phyloP scores from a whole-genome alignment of 2,329 filamentous ascomycete genomes.

The Sporothrix curviconia region DNA sequence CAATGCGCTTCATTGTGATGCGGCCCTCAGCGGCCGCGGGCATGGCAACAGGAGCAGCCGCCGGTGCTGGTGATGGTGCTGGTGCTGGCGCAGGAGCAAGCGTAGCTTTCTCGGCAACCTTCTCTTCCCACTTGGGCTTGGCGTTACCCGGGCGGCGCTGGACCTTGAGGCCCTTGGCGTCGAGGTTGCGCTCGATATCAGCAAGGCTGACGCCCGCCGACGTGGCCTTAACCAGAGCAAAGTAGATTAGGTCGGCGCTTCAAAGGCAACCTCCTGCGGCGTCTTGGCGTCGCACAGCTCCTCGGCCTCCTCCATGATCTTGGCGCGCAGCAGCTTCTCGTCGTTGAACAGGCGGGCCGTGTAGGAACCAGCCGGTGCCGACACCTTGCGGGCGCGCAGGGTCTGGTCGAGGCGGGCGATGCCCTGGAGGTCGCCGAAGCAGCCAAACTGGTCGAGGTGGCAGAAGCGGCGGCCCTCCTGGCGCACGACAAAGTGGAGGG shows the following conservation, averaged over 20 bases:
- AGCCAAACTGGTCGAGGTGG: constrained; percentile 83
- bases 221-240: constrained; percentile 84
- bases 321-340: constrained; percentile 79
- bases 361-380: constrained; percentile 84
- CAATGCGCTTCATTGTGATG: constrained; percentile 78
- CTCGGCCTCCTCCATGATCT: constrained; percentile 97
- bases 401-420: constrained; percentile 83
- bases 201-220: constrained; percentile 76
- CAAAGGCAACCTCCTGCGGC: constrained; percentile 68
- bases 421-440: constrained; percentile 79
- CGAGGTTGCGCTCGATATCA: constrained; percentile 86
- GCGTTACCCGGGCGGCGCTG: constrained; percentile 90
- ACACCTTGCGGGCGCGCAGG: constrained; percentile 69
- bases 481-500: constrained; percentile 79
- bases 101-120: constrained; percentile 47
- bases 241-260: constrained; percentile 93
- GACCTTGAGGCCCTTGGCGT: constrained; percentile 91
- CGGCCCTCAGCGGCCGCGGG: constrained; percentile 32
- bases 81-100: too few species aligned
- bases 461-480: constrained; percentile 90
- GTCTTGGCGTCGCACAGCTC: constrained; percentile 81
- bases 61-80: constrained; percentile 23
- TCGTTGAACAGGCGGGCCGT: constrained; percentile 91
- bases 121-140: constrained; percentile 85
- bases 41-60: constrained; percentile 31